phyloP scores from a whole-genome alignment of 805 yeast genomes.

The Ogataea parapolymorpha region DNA sequence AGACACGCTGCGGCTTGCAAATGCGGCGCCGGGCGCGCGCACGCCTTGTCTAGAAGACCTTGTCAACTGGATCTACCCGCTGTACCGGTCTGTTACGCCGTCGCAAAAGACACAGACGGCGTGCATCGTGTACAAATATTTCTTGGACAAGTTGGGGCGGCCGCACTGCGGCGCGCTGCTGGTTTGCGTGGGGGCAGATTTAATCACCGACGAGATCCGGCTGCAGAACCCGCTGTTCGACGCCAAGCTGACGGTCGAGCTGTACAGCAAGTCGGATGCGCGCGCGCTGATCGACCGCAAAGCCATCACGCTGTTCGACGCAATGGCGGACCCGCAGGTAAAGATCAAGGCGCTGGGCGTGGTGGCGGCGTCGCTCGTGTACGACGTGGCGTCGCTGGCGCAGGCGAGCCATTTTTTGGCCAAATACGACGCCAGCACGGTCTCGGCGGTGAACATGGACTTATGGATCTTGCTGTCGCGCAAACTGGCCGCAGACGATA shows the following conservation, averaged over 20 bases:
- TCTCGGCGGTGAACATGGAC: conserved; percentile 21
- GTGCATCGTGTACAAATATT: conserved; percentile 47
- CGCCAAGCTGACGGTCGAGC: conserved; percentile 32
- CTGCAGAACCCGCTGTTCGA: conserved; percentile 18
- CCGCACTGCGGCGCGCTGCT: conserved; percentile 25
- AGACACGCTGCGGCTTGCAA: conserved; percentile 13
- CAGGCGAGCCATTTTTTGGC: conserved; percentile 21
- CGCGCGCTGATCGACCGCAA: conserved; percentile 47
- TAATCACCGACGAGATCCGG: conserved; percentile 21
- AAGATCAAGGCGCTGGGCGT: conserved; percentile 19
- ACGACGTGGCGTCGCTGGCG: conserved; percentile 25
- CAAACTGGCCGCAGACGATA: conserved; percentile 21
- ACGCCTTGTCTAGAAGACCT: conserved; percentile 39
- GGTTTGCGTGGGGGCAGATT: conserved; percentile 24
- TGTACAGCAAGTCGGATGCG: conserved; percentile 44
- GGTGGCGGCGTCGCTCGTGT: conserved; percentile 19
- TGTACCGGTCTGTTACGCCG: conserved; percentile 38
- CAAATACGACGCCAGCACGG: conserved; percentile 15
- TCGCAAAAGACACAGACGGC: conserved; percentile 52
- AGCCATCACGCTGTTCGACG: conserved; percentile 32
- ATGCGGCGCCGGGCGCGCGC: background rate
- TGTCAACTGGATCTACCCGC: conserved; percentile 52
- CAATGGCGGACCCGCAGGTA: conserved; percentile 11
- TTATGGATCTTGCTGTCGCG: conserved; percentile 25
- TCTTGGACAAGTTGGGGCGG: conserved; percentile 35